Base-by-base conservation (phyloP, 192 early-diverging fungal genomes). In the Linnemannia elongata region DNA sequence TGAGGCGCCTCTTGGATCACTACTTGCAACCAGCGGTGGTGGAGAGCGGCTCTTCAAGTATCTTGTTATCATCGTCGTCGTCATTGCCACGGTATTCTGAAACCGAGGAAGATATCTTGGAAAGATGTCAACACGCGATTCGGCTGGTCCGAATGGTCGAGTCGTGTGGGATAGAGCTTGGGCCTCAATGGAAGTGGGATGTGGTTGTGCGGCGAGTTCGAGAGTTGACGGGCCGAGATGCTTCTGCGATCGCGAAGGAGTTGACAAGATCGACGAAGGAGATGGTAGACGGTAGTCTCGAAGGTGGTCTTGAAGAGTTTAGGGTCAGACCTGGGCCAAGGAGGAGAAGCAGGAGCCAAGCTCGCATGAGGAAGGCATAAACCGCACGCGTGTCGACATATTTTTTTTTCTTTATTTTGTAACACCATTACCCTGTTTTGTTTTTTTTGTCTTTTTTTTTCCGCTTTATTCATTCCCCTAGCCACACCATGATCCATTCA, bases 1-100 rank as follows among this genome's bases (percentile, higher is more conserved):
- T 87, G 57, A 76, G 76, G 33, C 85, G 85, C 3, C 38, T 87
- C 47, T 27, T 87, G 71, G 77, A 81, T 71, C 85, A 87, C 35
- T 44, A 81, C 4, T 54, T 87, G 38, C 42, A 72, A 38, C 60
- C 60, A 15, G 27, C 24, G 13, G 4, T 12, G 12, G 5, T 42
- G 22, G 22, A 45, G 27, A 30, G 22, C 30, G 27, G 9, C 24
- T 30, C n/a, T 30, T 22, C 42, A 5, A n/a, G 44, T 13, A 27
- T 1, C 39, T 33, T 4, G n/a, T 15, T 30, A 0, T 66, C 60
- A 13, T 66, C 27, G 9, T 33, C 60, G 60, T 63, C 60, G 10
- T 33, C 60, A 4, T 72, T 72, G 70, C n/a, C 18, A 20, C 38
- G 10, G 38, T 7, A 10, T 15, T 1, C 3, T 6, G 70, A 72